Evolutionary conservation across 2,329 filamentous ascomycete species (phyloP).

Genomic region (Lachnellula suecica): DNA sequence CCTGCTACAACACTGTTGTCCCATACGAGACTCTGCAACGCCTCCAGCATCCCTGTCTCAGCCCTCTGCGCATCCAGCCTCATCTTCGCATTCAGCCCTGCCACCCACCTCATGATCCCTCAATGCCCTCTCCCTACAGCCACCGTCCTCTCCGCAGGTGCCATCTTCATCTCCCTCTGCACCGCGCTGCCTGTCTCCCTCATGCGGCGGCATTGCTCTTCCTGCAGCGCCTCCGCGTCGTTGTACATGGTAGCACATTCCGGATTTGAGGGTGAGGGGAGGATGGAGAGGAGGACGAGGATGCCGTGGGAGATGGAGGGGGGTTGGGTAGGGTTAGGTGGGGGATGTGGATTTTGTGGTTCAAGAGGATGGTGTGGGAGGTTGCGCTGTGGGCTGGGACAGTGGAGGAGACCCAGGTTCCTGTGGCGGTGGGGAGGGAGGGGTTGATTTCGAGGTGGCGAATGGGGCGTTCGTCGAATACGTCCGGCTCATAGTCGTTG

Average conservation of each 20-base stretch:
- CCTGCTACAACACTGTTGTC: conserved; percentile 44
- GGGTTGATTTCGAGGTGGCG: conserved; percentile 21
- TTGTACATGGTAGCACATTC: conserved; percentile 50
- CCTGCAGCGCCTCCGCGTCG: conserved; percentile 36
- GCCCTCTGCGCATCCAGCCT: conserved; percentile 41
- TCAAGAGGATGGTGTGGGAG: conserved; percentile 57
- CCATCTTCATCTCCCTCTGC: conserved; percentile 44
- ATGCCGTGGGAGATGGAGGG: conserved; percentile 58
- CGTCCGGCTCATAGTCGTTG: conserved; percentile 33
- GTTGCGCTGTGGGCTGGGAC: conserved; percentile 55
- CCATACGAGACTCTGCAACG: conserved; percentile 54
- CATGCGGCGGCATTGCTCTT: conserved; percentile 37
- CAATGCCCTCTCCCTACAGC: conserved; percentile 42
- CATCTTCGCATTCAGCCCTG: conserved; percentile 45
- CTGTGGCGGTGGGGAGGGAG: conserved; percentile 33
- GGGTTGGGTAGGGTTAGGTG: conserved; percentile 48
- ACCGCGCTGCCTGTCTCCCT: conserved; percentile 43
- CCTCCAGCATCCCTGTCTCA: conserved; percentile 48
- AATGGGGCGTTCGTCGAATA: conserved; percentile 21
- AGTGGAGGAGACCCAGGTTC: conserved; percentile 57
- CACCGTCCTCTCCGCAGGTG: conserved; percentile 40
- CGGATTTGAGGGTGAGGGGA: conserved; percentile 51
- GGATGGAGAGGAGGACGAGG: conserved; percentile 52
- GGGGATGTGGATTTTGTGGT: conserved; percentile 55
- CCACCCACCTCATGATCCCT: conserved; percentile 44